Percentiles rank a stretch among this genome's conserved stretches.
Evolutionary conservation across 306 rosid genomes (phyloP).

Genomic region (Trifolium dubium): DNA sequence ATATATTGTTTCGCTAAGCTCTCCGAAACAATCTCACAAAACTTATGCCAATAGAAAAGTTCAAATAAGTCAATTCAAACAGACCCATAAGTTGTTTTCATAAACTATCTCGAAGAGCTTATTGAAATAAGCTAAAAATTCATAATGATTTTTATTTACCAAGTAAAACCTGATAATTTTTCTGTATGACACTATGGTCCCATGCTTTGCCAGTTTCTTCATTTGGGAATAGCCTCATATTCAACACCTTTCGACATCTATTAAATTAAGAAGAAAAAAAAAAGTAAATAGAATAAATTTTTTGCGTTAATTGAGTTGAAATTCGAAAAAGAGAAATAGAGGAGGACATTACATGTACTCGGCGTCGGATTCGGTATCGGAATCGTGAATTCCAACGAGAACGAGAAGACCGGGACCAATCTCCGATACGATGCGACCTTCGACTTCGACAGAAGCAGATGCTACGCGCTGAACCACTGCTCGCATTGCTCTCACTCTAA

Average conservation of each 20-base stretch:
- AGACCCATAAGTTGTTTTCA: too few relatives aligned
- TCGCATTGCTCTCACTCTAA: slow-evolving; percentile 67
- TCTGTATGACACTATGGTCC: slow-evolving; percentile 89
- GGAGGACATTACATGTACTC: slow-evolving; percentile 65
- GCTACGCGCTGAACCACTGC: slow-evolving; percentile 89
- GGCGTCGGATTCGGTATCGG: slow-evolving; percentile 80
- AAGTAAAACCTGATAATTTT: slow-evolving; percentile 72
- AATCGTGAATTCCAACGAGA: slow-evolving; percentile 81
- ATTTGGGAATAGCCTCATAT: slow-evolving; percentile 84
- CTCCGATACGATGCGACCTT: slow-evolving; percentile 72
- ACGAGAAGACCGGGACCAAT: slow-evolving; percentile 96
- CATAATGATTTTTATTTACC: slow-evolving; percentile 42
- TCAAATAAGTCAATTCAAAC: too few relatives aligned
- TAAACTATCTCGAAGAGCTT: too few relatives aligned
- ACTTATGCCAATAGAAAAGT: too few relatives aligned
- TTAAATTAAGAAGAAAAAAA: neutral
- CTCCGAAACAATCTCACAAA: too few relatives aligned
- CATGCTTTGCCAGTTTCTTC: slow-evolving; percentile 76
- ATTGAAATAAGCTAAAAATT: too few relatives aligned
- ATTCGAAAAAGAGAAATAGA: neutral
- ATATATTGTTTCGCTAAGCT: too few relatives aligned
- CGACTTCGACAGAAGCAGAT: slow-evolving; percentile 93
- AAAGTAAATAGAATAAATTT: neutral
- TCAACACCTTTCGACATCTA: slow-evolving; percentile 92
- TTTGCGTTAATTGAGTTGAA: neutral